phyloP scores from a whole-genome alignment of 768 basidiomycete species.

The Lactarius psammicola region DNA sequence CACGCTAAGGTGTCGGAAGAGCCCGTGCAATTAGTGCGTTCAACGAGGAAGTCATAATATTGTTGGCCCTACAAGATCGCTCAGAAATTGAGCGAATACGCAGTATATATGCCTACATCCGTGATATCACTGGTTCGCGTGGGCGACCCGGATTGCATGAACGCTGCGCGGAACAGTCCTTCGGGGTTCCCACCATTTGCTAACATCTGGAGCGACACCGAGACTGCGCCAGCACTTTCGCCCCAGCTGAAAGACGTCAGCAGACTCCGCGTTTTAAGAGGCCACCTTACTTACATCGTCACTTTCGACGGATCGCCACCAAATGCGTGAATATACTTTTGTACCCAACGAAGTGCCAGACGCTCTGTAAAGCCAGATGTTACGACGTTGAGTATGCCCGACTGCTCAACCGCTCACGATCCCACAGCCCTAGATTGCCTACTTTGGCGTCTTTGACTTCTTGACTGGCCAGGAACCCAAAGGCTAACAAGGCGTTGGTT shows the following conservation, averaged over 20 bases:
- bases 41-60: slow-evolving; percentile 44
- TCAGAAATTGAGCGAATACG: background rate
- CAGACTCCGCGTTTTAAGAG: slow-evolving; percentile 1
- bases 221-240: slow-evolving; percentile 52
- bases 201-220: slow-evolving; percentile 43
- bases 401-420: slow-evolving; percentile 43
- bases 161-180: slow-evolving; percentile 42
- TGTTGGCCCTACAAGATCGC: slow-evolving; percentile 31
- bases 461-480: slow-evolving; percentile 51
- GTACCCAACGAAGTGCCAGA: slow-evolving; percentile 60
- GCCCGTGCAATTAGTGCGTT: slow-evolving; percentile 38
- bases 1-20: slow-evolving; percentile 43
- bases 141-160: slow-evolving; percentile 46
- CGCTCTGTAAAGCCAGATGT: slow-evolving; percentile 41
- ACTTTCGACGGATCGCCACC: slow-evolving; percentile 64
- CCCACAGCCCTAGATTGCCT: slow-evolving; percentile 62
- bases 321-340: slow-evolving; percentile 59
- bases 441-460: slow-evolving; percentile 53
- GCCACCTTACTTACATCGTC: slow-evolving; percentile 43
- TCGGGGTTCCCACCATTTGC: slow-evolving; percentile 39
- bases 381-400: background rate
- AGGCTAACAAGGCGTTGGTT: slow-evolving; percentile 33
- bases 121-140: slow-evolving; percentile 34
- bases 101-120: slow-evolving; percentile 36
- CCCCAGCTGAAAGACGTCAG: slow-evolving; percentile 40